Evolutionary conservation across 2,329 filamentous ascomycete genomes (phyloP).

Genomic region (Colletotrichum sp.): DNA sequence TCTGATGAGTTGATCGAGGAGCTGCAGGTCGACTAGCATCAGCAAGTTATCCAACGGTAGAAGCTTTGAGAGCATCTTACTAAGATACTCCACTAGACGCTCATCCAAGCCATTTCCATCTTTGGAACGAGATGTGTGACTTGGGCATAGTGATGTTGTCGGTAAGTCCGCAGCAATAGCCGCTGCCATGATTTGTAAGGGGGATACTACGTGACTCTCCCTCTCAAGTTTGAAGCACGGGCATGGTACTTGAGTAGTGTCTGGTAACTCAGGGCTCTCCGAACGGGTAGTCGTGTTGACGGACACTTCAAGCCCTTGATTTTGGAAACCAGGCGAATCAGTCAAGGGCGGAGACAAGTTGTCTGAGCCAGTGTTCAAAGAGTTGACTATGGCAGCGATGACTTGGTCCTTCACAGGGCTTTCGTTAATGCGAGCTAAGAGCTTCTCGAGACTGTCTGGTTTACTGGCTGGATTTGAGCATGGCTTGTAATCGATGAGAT

Average conservation of each 20-base stretch:
- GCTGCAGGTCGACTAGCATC: neutral
- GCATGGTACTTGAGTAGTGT: neutral
- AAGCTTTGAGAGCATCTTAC: neutral
- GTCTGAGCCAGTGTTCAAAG: neutral
- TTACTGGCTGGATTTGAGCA: neutral
- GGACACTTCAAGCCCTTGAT: neutral
- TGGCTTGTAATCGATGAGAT: neutral
- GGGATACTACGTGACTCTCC: conserved; percentile 1
- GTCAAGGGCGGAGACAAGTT: neutral
- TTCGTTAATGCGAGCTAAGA: conserved; percentile 28
- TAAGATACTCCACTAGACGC: conserved; percentile 14
- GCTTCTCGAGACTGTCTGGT: conserved; percentile 29
- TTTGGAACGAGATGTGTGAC: neutral
- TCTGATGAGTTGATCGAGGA: neutral
- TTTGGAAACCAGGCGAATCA: neutral
- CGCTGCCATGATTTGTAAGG: conserved; percentile 26
- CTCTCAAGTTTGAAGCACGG: neutral
- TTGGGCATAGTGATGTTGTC: neutral
- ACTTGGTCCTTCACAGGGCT: conserved; percentile 25
- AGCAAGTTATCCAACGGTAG: neutral
- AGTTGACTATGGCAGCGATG: neutral
- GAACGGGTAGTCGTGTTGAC: neutral
- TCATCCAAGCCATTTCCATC: neutral
- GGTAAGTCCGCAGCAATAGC: conserved; percentile 15
- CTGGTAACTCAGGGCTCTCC: neutral